Percentiles rank a stretch among this genome's conserved stretches.
Conservation (phyloP, 129 eudicot genomes). For the Oenanthe sinensis region DNA sequence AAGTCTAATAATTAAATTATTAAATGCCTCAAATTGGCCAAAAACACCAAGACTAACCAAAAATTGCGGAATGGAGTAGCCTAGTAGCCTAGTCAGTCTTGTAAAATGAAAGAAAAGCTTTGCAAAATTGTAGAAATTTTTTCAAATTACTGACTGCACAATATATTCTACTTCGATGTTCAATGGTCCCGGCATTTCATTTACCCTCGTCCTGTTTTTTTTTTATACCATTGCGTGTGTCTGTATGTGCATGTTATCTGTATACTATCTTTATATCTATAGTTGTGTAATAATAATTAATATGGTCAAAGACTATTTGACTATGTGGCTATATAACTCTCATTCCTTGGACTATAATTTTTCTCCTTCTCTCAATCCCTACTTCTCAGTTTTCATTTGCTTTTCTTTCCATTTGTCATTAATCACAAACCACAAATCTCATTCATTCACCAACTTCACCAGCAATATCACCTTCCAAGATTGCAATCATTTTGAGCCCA, state of each 20-base stretch:
- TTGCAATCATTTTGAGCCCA: conserved; percentile 21
- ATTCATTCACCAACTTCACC: conserved; percentile 22
- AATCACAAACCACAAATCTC: conserved; percentile 16
- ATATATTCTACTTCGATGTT: conserved; percentile 43
- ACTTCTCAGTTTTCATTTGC: conserved; percentile 12
- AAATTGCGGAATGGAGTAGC: not conserved
- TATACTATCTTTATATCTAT: not conserved
- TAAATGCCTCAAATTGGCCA: too few species aligned
- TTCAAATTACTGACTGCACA: not conserved
- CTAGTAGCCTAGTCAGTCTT: not conserved
- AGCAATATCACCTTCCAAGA: conserved; percentile 6
- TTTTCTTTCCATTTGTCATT: conserved; percentile 1
- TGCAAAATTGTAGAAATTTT: not conserved
- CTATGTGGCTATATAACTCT: conserved; percentile 37
- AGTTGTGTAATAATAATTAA: not conserved
- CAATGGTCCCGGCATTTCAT: conserved; percentile 50
- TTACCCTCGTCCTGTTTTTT: too few species aligned
- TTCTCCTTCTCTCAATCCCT: conserved; percentile 18
- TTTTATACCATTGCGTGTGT: conserved; percentile 5
- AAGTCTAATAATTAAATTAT: too few species aligned
- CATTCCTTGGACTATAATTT: conserved; percentile 21
- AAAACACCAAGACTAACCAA: too few species aligned
- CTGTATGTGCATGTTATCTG: not conserved
- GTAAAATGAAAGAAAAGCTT: not conserved
- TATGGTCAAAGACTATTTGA: not conserved